These are phyloP conservation scores for Monosporascus cannonballus DNA, from an alignment of 2,329 filamentous ascomycete species.

Conservation along the genomic window DNA sequence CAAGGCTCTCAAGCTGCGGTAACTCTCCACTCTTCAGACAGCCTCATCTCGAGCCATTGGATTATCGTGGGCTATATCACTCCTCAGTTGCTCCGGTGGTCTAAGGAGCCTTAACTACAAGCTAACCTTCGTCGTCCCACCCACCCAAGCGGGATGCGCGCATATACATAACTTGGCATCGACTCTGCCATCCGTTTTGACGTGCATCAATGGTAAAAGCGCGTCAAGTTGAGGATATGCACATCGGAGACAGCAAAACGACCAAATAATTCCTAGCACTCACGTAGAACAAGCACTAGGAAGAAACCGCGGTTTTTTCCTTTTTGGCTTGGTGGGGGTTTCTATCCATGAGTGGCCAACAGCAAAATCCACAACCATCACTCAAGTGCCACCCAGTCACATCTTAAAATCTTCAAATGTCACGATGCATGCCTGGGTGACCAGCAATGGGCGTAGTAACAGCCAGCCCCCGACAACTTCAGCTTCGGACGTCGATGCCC, in stretches of 20 bases:
- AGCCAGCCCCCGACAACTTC: constrained; percentile 15
- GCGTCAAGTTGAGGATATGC: constrained; percentile 11
- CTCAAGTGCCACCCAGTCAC: constrained; percentile 23
- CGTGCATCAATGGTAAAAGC: constrained; percentile 10
- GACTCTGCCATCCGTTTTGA: constrained; percentile 17
- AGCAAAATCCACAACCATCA: neutral
- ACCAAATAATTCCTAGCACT: neutral
- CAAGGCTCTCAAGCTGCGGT: neutral
- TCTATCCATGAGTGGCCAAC: constrained; percentile 1
- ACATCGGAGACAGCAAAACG: no score
- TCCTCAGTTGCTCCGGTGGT: constrained; percentile 10
- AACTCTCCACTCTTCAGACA: constrained; percentile 3
- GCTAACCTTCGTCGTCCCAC: constrained; percentile 21
- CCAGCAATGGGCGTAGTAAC: constrained; percentile 19
- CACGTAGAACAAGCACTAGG: neutral
- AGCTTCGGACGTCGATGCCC: constrained; percentile 14
- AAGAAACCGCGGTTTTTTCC: neutral
- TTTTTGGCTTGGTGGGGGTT: neutral
- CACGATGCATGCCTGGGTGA: constrained; percentile 30
- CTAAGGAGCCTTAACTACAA: constrained; percentile 17
- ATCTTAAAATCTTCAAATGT: constrained; percentile 26
- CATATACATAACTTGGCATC: constrained; percentile 23
- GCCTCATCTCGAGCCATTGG: constrained; percentile 17
- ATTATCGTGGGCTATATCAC: constrained; percentile 8
- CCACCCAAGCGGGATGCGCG: constrained; percentile 23